Conservation (phyloP, 805 yeast species). For the Starmera dryadoides region DNA sequence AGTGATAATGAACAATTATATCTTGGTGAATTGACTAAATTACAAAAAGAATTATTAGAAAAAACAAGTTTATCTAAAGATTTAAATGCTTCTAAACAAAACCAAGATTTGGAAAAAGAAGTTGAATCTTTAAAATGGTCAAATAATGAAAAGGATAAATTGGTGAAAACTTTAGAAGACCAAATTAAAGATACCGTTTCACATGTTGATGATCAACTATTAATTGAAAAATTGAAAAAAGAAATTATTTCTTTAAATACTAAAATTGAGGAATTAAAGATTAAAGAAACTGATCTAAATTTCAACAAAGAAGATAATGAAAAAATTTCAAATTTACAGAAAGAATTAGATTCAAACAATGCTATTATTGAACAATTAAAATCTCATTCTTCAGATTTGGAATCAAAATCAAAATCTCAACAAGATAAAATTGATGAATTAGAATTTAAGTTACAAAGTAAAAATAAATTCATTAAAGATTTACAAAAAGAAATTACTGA, state of each 20-base stretch:
- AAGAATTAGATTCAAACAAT: neutral
- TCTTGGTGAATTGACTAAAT: slow-evolving; percentile 35
- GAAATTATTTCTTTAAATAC: slow-evolving; percentile 6
- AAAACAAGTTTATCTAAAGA: slow-evolving; percentile 14
- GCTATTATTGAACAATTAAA: neutral
- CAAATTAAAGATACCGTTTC: too few species aligned
- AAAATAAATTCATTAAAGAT: neutral
- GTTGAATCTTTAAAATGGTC: neutral
- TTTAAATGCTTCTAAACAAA: slow-evolving; percentile 18
- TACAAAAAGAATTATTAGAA: slow-evolving; percentile 18
- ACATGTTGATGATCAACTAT: slow-evolving; percentile 8
- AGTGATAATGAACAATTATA: slow-evolving; percentile 46
- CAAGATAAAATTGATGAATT: slow-evolving; percentile 1
- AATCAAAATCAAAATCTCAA: neutral
- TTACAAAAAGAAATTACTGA: neutral
- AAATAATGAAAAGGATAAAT: neutral
- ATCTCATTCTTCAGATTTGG: neutral
- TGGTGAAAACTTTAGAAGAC: too few species aligned
- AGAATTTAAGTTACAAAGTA: neutral
- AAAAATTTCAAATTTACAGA: neutral
- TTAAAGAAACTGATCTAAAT: too few species aligned
- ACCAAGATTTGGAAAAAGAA: slow-evolving; percentile 15
- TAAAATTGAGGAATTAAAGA: slow-evolving; percentile 9
- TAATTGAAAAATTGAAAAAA: slow-evolving; percentile 20
- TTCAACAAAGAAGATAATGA: neutral